Percentiles rank a stretch among this genome's conserved stretches.
Evolutionary conservation across 2,329 filamentous ascomycete genomes (phyloP).

Genomic region (Cladophialophora carrionii): DNA sequence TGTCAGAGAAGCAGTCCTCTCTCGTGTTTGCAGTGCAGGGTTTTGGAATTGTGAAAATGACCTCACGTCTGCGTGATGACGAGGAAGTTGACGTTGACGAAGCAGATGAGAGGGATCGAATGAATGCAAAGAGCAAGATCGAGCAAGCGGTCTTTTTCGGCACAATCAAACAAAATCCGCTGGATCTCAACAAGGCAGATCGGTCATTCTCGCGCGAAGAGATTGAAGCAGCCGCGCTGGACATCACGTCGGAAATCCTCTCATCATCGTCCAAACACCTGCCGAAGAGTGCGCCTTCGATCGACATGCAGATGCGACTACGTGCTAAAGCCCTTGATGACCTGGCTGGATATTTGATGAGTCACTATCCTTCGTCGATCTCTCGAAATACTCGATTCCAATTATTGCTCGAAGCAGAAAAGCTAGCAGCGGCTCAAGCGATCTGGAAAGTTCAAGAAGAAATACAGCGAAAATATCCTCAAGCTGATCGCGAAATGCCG

Average conservation of each 20-base stretch:
- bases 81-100: slow-evolving; percentile 54
- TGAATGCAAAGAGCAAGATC: slow-evolving; percentile 85
- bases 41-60: slow-evolving; percentile 59
- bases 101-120: slow-evolving; percentile 47
- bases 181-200: slow-evolving; percentile 75
- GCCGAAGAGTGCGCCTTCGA: slow-evolving; percentile 69
- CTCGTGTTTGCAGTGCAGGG: slow-evolving; percentile 61
- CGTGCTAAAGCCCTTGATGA: slow-evolving; percentile 74
- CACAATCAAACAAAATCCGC: slow-evolving; percentile 75
- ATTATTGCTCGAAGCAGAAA: slow-evolving; percentile 87
- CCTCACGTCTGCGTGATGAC: slow-evolving; percentile 42
- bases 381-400: slow-evolving; percentile 73
- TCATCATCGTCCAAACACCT: slow-evolving; percentile 76
- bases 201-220: slow-evolving; percentile 71
- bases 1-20: slow-evolving; percentile 46
- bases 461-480: slow-evolving; percentile 62
- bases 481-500: slow-evolving; percentile 65
- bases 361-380: slow-evolving; percentile 65
- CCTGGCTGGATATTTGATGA: slow-evolving; percentile 71
- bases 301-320: slow-evolving; percentile 78
- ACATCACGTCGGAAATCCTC: slow-evolving; percentile 80
- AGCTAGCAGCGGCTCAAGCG: slow-evolving; percentile 75
- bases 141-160: slow-evolving; percentile 96
- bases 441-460: slow-evolving; percentile 82
- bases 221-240: slow-evolving; percentile 73